Evolutionary conservation across 1,139 yeast genomes (phyloP).

Genomic region (Zygosaccharomyces sapae): DNA sequence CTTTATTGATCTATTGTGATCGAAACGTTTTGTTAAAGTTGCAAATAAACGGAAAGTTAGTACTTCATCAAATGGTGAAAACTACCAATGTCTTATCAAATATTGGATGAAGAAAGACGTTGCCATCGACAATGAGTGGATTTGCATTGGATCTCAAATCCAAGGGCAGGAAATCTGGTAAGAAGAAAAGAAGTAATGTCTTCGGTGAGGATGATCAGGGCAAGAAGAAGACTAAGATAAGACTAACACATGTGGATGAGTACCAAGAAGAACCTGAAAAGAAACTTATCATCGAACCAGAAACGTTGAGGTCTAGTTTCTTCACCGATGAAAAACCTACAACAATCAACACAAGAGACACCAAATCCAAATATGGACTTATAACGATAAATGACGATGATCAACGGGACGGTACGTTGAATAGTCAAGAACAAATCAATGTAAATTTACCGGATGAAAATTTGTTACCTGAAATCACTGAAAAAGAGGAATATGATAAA

Average conservation of each 20-base stretch:
- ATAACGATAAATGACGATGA: not conserved
- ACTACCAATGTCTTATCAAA: not conserved
- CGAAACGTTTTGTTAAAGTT: not conserved
- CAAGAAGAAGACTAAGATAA: slow-evolving; percentile 15
- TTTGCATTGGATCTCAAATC: slow-evolving; percentile 21
- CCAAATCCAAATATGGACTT: slow-evolving; percentile 8
- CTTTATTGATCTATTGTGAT: not conserved
- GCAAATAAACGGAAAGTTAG: not conserved
- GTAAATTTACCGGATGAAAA: slow-evolving; percentile 5
- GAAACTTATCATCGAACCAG: slow-evolving; percentile 19
- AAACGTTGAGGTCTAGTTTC: slow-evolving; percentile 7
- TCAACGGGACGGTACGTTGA: not conserved
- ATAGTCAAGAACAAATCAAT: not conserved
- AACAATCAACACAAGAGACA: not conserved
- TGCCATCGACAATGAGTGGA: slow-evolving; percentile 14
- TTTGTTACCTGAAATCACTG: slow-evolving; percentile 41
- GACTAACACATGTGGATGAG: slow-evolving; percentile 21
- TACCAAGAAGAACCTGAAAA: slow-evolving; percentile 4
- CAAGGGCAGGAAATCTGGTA: slow-evolving; percentile 13
- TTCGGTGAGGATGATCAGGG: slow-evolving; percentile 12
- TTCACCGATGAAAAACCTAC: not conserved
- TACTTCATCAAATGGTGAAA: not conserved
- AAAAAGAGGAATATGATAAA: slow-evolving; percentile 48
- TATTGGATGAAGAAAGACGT: not conserved
- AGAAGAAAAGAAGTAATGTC: slow-evolving; percentile 15